phyloP scores from a whole-genome alignment of 78 protist species.

The Emiliania huxleyi region DNA sequence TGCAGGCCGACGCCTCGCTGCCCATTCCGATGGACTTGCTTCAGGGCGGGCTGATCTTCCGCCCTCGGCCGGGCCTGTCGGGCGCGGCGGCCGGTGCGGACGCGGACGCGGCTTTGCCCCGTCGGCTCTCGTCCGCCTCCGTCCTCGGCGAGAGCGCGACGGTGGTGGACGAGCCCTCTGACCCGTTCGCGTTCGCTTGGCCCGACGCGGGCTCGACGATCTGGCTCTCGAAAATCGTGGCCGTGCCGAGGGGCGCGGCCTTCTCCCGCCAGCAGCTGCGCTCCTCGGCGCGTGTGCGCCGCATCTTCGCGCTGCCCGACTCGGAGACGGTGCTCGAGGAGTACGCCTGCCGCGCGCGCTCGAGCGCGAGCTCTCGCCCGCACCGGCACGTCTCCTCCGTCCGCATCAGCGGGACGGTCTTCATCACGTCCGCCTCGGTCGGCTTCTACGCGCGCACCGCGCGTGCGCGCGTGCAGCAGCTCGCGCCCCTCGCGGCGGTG shows the following conservation, averaged over 20 bases:
- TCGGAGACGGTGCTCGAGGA: background rate
- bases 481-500: background rate
- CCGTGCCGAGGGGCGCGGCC: background rate
- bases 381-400: background rate
- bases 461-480: background rate
- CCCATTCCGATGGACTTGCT: background rate
- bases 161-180: background rate
- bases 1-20: background rate
- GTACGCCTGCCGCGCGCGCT: background rate
- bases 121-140: background rate
- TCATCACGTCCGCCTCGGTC: background rate
- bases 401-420: background rate
- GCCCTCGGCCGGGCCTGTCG: too few relatives aligned
- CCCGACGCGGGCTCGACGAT: background rate
- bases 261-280: background rate
- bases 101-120: background rate
- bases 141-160: background rate
- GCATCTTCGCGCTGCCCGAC: background rate
- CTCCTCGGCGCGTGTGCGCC: background rate
- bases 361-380: background rate
- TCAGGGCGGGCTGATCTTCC: background rate
- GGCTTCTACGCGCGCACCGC: background rate
- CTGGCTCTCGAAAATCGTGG: background rate
- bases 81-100: too few relatives aligned
- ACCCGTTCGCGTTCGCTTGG: background rate